Conservation (phyloP, 1,284 basidiomycete genomes). For the Coniophora puteana region DNA sequence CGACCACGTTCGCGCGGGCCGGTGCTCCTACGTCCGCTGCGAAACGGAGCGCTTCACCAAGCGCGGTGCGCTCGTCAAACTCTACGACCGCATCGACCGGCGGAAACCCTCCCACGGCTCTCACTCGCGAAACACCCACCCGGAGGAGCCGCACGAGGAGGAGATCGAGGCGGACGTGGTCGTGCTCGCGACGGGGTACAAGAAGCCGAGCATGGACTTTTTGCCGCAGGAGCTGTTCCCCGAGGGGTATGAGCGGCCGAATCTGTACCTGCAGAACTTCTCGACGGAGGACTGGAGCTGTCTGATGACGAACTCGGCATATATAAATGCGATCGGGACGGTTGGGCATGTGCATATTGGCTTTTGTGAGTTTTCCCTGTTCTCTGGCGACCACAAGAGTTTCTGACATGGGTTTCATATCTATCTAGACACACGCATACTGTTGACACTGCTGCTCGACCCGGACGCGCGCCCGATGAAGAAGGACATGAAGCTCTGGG, state of each 20-base stretch:
- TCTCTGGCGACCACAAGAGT: not conserved
- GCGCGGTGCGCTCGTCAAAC: constrained; percentile 40
- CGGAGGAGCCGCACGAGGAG: not conserved
- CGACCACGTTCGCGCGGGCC: constrained; percentile 43
- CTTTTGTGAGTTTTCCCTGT: constrained; percentile 34
- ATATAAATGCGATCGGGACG: constrained; percentile 43
- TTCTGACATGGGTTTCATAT: too few relatives aligned
- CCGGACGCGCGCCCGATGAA: constrained; percentile 43
- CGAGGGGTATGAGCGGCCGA: constrained; percentile 49
- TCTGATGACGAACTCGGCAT: constrained; percentile 55
- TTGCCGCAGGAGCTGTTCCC: constrained; percentile 59
- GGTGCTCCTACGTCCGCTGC: constrained; percentile 51
- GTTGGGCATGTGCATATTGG: constrained; percentile 37
- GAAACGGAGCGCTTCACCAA: constrained; percentile 44
- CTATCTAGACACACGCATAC: constrained; percentile 45
- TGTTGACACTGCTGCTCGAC: constrained; percentile 57
- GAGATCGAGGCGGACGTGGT: constrained; percentile 51
- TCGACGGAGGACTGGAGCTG: constrained; percentile 56
- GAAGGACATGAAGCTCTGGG: constrained; percentile 64
- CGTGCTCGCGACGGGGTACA: constrained; percentile 61
- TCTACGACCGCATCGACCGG: constrained; percentile 18
- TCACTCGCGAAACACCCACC: constrained; percentile 6
- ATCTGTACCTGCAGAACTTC: constrained; percentile 65
- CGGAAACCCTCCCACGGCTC: not conserved
- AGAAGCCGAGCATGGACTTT: constrained; percentile 53